Evolutionary conservation across 306 rosid genomes (phyloP).

Genomic region (Rosa chinensis): DNA sequence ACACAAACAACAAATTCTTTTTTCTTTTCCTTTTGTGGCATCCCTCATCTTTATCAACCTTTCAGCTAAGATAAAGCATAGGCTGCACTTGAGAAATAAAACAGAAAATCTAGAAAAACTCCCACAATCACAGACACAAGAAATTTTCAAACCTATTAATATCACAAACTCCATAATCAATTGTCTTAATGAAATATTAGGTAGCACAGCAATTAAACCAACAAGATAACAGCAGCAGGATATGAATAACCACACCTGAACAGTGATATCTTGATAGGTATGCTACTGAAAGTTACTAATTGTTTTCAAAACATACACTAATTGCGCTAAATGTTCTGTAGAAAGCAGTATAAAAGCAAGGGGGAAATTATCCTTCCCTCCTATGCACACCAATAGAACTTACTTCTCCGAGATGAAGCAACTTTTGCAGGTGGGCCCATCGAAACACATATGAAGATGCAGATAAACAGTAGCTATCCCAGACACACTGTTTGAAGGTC

Average conservation of each 20-base stretch:
- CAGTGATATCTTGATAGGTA: slow-evolving; percentile 25
- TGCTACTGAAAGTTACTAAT: slow-evolving; percentile 27
- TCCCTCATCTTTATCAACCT: background rate
- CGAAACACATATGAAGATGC: slow-evolving; percentile 16
- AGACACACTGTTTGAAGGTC: background rate
- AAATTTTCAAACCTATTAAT: slow-evolving; percentile 18
- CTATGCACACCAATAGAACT: slow-evolving; percentile 32
- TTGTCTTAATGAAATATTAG: slow-evolving; percentile 27
- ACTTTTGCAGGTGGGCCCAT: slow-evolving; percentile 14
- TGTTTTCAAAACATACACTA: slow-evolving; percentile 29
- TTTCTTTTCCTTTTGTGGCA: background rate
- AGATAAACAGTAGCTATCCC: slow-evolving; percentile 15
- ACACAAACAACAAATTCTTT: background rate
- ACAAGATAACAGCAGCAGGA: slow-evolving; percentile 29
- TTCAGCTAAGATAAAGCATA: slow-evolving; percentile 2
- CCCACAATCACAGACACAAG: slow-evolving; percentile 13
- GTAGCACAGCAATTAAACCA: slow-evolving; percentile 19
- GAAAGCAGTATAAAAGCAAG: slow-evolving; percentile 21
- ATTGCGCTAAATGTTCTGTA: slow-evolving; percentile 24
- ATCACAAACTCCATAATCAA: slow-evolving; percentile 27
- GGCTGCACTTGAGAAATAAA: background rate
- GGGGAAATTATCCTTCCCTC: slow-evolving; percentile 18
- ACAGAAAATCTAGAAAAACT: background rate
- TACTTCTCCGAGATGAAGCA: slow-evolving; percentile 36
- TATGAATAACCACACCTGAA: slow-evolving; percentile 21